Evolutionary conservation across 1,284 basidiomycete genomes (phyloP), one percentile per base, ranked within the genome.

Genomic region (Takashimella koratensis): DNA sequence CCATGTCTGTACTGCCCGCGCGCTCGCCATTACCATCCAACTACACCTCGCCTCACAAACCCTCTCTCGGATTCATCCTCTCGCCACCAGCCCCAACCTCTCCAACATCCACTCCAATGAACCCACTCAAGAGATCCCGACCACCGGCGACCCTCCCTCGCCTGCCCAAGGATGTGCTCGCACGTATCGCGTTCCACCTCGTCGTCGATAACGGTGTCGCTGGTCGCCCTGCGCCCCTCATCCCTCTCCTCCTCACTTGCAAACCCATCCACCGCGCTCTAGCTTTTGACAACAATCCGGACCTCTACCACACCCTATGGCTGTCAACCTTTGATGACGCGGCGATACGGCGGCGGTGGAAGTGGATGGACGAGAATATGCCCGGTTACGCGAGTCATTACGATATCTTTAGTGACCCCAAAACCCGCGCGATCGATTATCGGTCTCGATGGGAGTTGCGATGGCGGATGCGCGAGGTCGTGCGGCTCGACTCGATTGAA

Each of bases 221-320:
- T 2, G 51, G 58, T 6, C 63, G 60, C 13, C 74, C 74, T 0
- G 56, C 57, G 0, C 39, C 53, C 5, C 56, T 77, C 39, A 45
- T 70, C 20, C 65, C 71, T 2, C 57, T 77, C 22, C 55, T 71
- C 40, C 51, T 62, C 40, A 62, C 68, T n/a, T 68, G 54, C 36
- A 60, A 59, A 12, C 41, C 59, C 4, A 62, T 76, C 43, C 58
- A 78, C 63, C 47, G 57, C 16, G 57, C 65, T 3, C 60, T 78
- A 23, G 65, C 65, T 2, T 71, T 77, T 45, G 59, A 65, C 41
- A 60, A 60, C 51, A 78, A 78, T 54, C 73, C 74, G 0, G 60
- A 68, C n/a, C 68, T 79, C 13, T 78, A 77, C 56, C 61, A 70
- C 42, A 52, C 58, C 42, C 56, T 78, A 19, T 76, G 73, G 58